Evolutionary conservation across 345 rosid species (phyloP).

Genomic region (Trapa incisa): DNA sequence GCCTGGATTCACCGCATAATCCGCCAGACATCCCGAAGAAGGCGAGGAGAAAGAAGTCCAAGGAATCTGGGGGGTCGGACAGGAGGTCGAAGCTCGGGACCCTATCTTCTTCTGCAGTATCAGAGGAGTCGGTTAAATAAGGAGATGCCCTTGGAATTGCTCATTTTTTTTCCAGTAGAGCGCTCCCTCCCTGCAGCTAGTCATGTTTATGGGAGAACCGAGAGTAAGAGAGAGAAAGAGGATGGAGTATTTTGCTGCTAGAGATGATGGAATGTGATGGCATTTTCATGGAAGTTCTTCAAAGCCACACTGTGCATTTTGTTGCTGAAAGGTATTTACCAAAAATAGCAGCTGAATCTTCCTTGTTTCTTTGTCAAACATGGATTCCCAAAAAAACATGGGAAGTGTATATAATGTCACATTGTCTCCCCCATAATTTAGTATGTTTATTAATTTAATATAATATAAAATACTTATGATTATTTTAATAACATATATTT

Average conservation of each 20-base stretch:
- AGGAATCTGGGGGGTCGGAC: constrained; percentile 27
- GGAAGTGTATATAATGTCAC: no score
- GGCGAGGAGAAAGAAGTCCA: constrained; percentile 37
- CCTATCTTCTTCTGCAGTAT: background rate
- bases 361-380: no score
- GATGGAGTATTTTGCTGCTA: no score
- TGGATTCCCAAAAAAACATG: no score
- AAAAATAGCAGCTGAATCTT: no score
- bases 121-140: background rate
- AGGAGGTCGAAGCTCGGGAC: constrained; percentile 15
- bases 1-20: constrained; percentile 16
- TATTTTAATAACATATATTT: no score
- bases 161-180: background rate
- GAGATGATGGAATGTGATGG: background rate
- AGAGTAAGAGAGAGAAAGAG: background rate
- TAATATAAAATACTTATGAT: no score
- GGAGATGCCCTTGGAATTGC: background rate
- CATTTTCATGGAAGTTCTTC: background rate
- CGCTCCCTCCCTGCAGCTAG: background rate
- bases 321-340: no score
- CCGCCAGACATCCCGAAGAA: constrained; percentile 29
- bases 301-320: no score
- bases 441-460: no score
- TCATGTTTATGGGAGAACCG: background rate
- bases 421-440: no score